These are phyloP conservation scores for Aspergillus diversus DNA, from an alignment of 495 filamentous ascomycete species.

Conservation along the genomic window DNA sequence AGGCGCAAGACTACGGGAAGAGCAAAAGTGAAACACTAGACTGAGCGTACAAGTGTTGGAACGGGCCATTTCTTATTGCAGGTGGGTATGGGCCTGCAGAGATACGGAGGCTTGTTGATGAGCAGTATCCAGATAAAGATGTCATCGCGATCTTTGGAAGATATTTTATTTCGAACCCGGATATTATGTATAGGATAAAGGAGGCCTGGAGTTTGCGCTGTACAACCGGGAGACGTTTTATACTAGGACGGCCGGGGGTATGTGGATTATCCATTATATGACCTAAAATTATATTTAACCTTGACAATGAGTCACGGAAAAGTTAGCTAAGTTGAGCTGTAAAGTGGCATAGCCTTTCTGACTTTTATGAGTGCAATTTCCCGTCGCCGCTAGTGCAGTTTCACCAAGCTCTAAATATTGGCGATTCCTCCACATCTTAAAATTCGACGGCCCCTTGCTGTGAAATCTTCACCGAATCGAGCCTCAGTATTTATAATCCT, in stretches of 20 bases:
- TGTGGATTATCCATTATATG: slow-evolving; percentile 56
- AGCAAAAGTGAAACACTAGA: slow-evolving; percentile 52
- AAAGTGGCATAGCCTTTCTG: too few relatives aligned
- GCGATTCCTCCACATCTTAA: too few relatives aligned
- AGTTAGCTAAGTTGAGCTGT: too few relatives aligned
- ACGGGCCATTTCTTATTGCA: slow-evolving; percentile 58
- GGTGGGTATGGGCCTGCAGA: slow-evolving; percentile 57
- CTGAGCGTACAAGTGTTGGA: slow-evolving; percentile 45
- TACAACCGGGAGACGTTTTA: slow-evolving; percentile 68
- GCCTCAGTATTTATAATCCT: neutral
- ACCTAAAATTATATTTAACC: too few relatives aligned
- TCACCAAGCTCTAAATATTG: too few relatives aligned
- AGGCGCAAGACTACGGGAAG: slow-evolving; percentile 39
- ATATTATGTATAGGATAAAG: slow-evolving; percentile 64
- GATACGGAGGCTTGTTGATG: slow-evolving; percentile 48
- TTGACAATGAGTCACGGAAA: too few relatives aligned
- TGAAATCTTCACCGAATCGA: neutral
- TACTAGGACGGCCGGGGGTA: slow-evolving; percentile 56
- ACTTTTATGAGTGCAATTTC: too few relatives aligned
- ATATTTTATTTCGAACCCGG: slow-evolving; percentile 70
- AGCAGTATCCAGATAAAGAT: slow-evolving; percentile 54
- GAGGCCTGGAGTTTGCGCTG: slow-evolving; percentile 54
- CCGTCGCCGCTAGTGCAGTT: too few relatives aligned
- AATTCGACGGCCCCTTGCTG: neutral
- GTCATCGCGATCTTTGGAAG: slow-evolving; percentile 61